Conservation (phyloP, 495 filamentous ascomycete species). For the Trichoderma reesei region DNA sequence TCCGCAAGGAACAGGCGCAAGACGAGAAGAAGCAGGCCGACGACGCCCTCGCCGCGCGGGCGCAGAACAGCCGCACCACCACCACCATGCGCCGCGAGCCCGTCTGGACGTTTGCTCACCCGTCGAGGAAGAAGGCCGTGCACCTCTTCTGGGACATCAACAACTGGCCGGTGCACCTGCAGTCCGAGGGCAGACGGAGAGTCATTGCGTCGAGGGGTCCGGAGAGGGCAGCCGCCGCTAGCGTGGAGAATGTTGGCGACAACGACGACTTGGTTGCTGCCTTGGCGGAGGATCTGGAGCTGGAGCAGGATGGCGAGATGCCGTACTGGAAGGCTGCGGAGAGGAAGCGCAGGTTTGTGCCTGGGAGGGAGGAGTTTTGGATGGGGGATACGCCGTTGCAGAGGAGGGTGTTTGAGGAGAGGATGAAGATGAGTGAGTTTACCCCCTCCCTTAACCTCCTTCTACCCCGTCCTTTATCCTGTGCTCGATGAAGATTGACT, state of each 20-base stretch:
- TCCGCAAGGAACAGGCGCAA: neutral
- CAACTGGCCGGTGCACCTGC: conserved; percentile 12
- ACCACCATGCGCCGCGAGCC: neutral
- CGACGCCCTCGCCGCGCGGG: neutral
- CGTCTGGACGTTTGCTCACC: conserved; percentile 7
- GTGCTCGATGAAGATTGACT: too few species aligned
- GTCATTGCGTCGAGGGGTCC: neutral
- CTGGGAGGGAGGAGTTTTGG: neutral
- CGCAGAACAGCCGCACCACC: neutral
- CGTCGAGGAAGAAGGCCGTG: neutral
- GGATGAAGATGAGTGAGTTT: conserved; percentile 7
- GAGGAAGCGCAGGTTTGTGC: neutral
- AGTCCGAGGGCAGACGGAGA: neutral
- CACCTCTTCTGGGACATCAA: conserved; percentile 8
- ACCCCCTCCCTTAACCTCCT: neutral
- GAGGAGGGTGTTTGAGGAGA: neutral
- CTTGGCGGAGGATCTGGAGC: neutral
- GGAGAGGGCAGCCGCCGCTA: neutral
- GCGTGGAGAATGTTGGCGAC: neutral
- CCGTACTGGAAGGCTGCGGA: neutral
- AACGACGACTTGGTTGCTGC: too few species aligned
- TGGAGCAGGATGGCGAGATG: neutral
- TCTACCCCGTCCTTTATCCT: too few species aligned
- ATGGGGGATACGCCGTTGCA: conserved; percentile 2
- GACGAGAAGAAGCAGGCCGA: neutral